Conservation (phyloP, 1,139 yeast genomes). For the Zygosaccharomyces sapae region DNA sequence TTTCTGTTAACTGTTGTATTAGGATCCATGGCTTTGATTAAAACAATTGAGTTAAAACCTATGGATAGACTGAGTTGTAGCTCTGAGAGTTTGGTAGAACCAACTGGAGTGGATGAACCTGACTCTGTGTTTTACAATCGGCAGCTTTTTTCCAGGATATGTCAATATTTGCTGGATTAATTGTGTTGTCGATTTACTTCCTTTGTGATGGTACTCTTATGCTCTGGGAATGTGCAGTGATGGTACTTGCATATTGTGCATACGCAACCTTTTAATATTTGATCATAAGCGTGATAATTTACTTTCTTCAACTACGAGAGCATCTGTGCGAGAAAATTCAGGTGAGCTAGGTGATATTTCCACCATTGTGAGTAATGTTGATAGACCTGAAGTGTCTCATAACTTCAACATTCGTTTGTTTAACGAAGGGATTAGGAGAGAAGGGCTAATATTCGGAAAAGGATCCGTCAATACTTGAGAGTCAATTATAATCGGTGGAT, state of each 20-base stretch:
- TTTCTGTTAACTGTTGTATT: constrained; percentile 32
- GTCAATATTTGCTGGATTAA: constrained; percentile 21
- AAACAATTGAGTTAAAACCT: constrained; percentile 20
- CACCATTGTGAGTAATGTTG: constrained; percentile 10
- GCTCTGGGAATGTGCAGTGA: constrained; percentile 26
- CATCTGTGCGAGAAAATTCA: neutral
- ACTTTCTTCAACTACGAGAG: neutral
- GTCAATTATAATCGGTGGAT: constrained; percentile 29
- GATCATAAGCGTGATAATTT: constrained; percentile 4
- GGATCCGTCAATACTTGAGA: constrained; percentile 26
- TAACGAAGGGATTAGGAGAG: constrained; percentile 20
- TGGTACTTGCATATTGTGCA: constrained; percentile 21
- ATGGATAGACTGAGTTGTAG: constrained; percentile 5
- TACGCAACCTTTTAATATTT: constrained; percentile 19
- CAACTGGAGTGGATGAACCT: constrained; percentile 6
- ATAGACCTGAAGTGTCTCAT: constrained; percentile 1
- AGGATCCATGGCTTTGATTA: constrained; percentile 28
- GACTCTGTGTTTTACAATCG: constrained; percentile 21
- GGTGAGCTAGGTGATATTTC: constrained; percentile 10
- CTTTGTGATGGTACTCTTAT: constrained; percentile 25
- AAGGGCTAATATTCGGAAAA: constrained; percentile 19
- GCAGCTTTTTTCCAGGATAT: constrained; percentile 26
- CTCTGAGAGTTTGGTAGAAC: neutral
- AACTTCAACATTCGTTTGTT: constrained; percentile 19
- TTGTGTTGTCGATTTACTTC: constrained; percentile 19